Evolutionary conservation across 2,329 filamentous ascomycete genomes (phyloP), one percentile per base, ranked within the genome.

Genomic region (Claviceps africana): DNA sequence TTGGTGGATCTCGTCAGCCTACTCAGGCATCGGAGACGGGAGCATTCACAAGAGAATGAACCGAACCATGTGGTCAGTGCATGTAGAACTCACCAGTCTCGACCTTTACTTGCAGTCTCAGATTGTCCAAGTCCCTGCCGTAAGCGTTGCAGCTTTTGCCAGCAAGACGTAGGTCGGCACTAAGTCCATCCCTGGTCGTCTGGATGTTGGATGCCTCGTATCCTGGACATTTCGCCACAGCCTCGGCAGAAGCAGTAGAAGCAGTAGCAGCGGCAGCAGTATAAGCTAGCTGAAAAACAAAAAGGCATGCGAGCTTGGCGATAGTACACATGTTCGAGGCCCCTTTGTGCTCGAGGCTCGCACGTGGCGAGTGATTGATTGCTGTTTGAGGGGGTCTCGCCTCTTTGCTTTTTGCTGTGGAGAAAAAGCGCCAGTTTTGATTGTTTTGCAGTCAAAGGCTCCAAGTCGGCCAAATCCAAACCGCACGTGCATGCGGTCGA

Each of bases 71-170:
- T 5, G 11, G n/a, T 21, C n/a, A 11, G 11, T 21, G 8, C n/a
- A 19, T 42, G n/a, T 9, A n/a, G 19, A 42, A 19, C 55, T 44
- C 8, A 64, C 63, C 59, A 6, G 62, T 65, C 51, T 67, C 61
- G 39, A 65, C 65, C 39, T 62, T 61, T n/a, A 67, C 64, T 2
- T 57, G 52, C 22, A 68, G 51, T 40, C 55, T 60, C 22, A 68
- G 55, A 35, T 59, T 57, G 10, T 55, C 30, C 11, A 55, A n/a
- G 21, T 55, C 54, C 28, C 39, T 49, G 0, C 88, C 87, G 57
- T 90, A 93, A 25, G 81, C 77, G 65, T 90, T 85, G 70, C 88
- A 91, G 11, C 82, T 72, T 11, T 72, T 60, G 0, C 86, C 86
- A 10, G 83, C 83, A 10, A 94, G 74, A 2, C 68, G 73, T 46